Evolutionary conservation across 768 basidiomycete species (phyloP), one percentile per base, ranked within the genome.

Genomic region (Pulveroboletus sp.): DNA sequence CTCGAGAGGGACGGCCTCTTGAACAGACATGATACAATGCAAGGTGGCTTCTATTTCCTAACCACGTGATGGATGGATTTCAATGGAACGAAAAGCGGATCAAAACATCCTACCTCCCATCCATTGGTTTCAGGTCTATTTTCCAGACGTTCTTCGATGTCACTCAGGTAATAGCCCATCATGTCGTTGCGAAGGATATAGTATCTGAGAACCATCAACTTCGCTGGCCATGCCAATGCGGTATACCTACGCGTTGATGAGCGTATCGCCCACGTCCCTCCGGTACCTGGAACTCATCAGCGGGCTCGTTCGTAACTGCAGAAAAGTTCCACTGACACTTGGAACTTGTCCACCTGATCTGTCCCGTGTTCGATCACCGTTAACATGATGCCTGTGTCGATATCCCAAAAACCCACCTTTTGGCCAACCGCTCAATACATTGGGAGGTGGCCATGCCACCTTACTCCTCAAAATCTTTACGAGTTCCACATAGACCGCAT

Each of bases 111-210:
- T 45, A 89, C 93, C 80, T 93, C 86, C 90, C 90, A 93, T 29
- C 79, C 79, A 53, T 71, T 73, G 7, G 62, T 63, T 38, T 77
- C 75, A 29, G 70, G 68, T 31, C 63, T 61, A 6, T 68, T 59
- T 1, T 73, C 68, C 12, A 93, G 68, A 30, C 79, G 76, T 42
- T 82, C 76, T 13, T 71, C 65, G 14, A 89, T 72, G 38, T 85
- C 82, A 22, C 76, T 74, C 32, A 92, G 72, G 54, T 86, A 82
- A 60, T 76, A 86, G 1, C 73, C 76, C 27, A 95, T 75, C 82
- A 95, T 86, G 43, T 91, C 83, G 44, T 89, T 82, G 34, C 92
- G 82, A 3, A 96, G 74, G 27, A 95, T 80, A 63, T 95, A 96
- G 59, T 86, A 95, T 20, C 87, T 90, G 59, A n/a, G 6, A 37